Percentiles rank a stretch among this genome's conserved stretches.
These are phyloP conservation scores for Trichosphaerium sp. DNA, from an alignment of 78 protist species.

Conservation along the genomic window DNA sequence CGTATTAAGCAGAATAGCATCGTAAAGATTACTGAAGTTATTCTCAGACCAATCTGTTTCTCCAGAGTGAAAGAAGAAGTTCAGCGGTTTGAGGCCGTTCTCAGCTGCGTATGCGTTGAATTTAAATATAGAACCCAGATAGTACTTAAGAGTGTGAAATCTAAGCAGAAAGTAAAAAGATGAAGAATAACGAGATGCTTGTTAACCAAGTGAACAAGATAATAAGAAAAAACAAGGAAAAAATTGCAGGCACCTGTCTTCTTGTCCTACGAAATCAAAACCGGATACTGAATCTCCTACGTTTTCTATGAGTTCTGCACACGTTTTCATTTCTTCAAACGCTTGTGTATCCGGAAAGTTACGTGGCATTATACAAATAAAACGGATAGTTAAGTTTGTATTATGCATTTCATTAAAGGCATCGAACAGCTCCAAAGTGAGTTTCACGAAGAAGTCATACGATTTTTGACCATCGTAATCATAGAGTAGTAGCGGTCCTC, in stretches of 20 bases:
- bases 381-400: conserved; percentile 4
- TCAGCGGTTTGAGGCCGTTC: conserved; percentile 5
- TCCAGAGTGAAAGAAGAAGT: conserved; percentile 51
- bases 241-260: no score
- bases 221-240: conserved; percentile 26
- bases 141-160: no score
- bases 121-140: conserved; percentile 10
- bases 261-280: no score
- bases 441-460: conserved; percentile 15
- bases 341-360: conserved; percentile 3
- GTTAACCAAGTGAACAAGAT: conserved; percentile 59
- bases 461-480: background rate
- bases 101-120: background rate
- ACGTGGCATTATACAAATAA: conserved; percentile 23
- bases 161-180: no score
- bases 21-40: conserved; percentile 53
- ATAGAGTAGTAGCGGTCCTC: conserved; percentile 7
- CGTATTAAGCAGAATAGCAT: conserved; percentile 48
- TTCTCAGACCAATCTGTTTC: conserved; percentile 35
- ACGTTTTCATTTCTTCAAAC: background rate
- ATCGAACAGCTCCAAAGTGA: background rate
- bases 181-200: conserved; percentile 48
- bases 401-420: background rate
- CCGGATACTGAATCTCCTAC: no score
- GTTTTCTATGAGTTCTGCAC: conserved; percentile 7